Evolutionary conservation across 768 basidiomycete species (phyloP).

Genomic region (Pisolithus albus): DNA sequence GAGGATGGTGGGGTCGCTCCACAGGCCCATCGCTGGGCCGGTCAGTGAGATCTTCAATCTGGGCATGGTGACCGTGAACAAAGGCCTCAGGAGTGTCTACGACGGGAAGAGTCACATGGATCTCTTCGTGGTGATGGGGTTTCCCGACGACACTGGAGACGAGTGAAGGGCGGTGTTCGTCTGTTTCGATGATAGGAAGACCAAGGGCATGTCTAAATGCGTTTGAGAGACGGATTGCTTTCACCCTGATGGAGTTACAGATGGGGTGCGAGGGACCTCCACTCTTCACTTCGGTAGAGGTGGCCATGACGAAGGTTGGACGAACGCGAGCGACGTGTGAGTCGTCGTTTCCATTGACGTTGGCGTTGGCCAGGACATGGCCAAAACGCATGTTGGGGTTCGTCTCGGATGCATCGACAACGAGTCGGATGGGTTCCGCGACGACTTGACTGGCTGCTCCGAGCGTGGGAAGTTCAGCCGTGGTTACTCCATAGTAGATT

Average conservation of each 20-base stretch:
- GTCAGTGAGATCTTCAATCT: conserved; percentile 3
- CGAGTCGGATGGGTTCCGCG: conserved; percentile 46
- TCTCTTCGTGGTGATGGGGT: background rate
- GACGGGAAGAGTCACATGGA: conserved; percentile 27
- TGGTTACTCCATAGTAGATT: background rate
- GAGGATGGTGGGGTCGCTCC: conserved; percentile 2
- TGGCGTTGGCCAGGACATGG: conserved; percentile 29
- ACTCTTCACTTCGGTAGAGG: conserved; percentile 7
- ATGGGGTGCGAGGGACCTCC: conserved; percentile 17
- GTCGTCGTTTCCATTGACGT: conserved; percentile 22
- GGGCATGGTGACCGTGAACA: conserved; percentile 3
- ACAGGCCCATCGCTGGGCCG: conserved; percentile 1
- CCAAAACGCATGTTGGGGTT: conserved; percentile 34
- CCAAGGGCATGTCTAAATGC: conserved; percentile 51
- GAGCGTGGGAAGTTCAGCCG: conserved; percentile 1
- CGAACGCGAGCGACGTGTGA: conserved; percentile 16
- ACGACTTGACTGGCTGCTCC: conserved; percentile 30
- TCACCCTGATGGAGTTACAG: conserved; percentile 38
- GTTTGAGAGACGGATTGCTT: conserved; percentile 47
- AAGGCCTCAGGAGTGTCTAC: conserved; percentile 16
- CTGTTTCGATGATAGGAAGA: conserved; percentile 38
- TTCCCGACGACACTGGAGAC: background rate
- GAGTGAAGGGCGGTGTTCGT: background rate
- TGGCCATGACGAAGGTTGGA: conserved; percentile 6
- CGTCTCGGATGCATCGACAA: conserved; percentile 27